phyloP scores from a whole-genome alignment of 2,329 filamentous ascomycete genomes.

The Exophiala aquamarina region DNA sequence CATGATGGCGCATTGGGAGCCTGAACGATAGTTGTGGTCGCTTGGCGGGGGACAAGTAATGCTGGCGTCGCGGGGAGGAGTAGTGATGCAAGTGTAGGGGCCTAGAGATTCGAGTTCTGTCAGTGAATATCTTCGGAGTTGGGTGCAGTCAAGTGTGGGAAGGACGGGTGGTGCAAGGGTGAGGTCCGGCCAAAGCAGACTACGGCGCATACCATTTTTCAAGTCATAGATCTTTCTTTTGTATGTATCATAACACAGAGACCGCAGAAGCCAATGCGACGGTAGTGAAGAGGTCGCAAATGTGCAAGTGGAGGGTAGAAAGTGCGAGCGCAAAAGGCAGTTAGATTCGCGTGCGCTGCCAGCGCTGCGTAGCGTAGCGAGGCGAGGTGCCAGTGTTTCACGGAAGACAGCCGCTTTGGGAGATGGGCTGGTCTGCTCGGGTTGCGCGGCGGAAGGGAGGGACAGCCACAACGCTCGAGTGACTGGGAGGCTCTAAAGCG shows the following conservation, averaged over 20 bases:
- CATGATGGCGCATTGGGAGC: constrained; percentile 11
- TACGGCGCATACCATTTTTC: constrained; percentile 20
- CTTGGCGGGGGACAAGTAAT: constrained; percentile 19
- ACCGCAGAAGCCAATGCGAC: too few relatives aligned
- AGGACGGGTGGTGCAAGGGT: too few relatives aligned
- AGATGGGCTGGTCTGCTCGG: neutral
- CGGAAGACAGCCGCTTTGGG: constrained; percentile 2
- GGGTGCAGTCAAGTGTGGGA: too few relatives aligned
- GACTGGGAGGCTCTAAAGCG: too few relatives aligned
- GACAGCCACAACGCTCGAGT: neutral
- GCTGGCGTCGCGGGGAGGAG: constrained; percentile 18
- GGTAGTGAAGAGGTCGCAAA: too few relatives aligned
- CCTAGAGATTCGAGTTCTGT: constrained; percentile 5
- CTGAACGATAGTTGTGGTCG: constrained; percentile 20
- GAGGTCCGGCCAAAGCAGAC: too few relatives aligned
- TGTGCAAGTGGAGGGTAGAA: neutral
- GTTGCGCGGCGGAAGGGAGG: neutral
- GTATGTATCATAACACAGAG: too few relatives aligned
- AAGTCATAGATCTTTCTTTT: too few relatives aligned
- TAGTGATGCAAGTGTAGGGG: constrained; percentile 14
- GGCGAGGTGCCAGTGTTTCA: too few relatives aligned
- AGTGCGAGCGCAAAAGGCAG: neutral
- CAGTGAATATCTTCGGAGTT: too few relatives aligned
- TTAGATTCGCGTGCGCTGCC: too few relatives aligned
- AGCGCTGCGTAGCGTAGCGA: neutral